Evolutionary conservation across 345 rosid species (phyloP).

Genomic region (Aurinia saxatilis): DNA sequence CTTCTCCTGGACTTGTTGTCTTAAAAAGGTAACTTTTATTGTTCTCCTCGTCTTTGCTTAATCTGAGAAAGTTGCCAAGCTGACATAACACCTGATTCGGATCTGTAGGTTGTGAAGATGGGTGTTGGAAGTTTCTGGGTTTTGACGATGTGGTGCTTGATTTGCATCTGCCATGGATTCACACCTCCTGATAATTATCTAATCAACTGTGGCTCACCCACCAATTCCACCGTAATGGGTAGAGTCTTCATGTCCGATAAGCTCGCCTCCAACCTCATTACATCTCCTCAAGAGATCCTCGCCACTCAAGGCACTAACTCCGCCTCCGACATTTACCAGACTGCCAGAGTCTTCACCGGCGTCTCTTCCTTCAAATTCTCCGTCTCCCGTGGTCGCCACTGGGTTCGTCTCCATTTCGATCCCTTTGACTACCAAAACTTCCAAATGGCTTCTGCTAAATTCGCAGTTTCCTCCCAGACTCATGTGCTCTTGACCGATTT

Average conservation of each 20-base stretch:
- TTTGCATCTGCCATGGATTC: slow-evolving; percentile 49
- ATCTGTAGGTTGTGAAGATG: slow-evolving; percentile 31
- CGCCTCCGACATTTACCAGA: slow-evolving; percentile 53
- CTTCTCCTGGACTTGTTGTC: slow-evolving; percentile 14
- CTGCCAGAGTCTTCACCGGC: slow-evolving; percentile 62
- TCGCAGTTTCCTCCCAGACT: slow-evolving; percentile 48
- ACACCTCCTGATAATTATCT: slow-evolving; percentile 66
- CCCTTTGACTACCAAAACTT: slow-evolving; percentile 50
- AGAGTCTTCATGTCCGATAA: slow-evolving; percentile 71
- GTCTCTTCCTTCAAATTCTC: slow-evolving; percentile 61
- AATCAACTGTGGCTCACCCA: slow-evolving; percentile 74
- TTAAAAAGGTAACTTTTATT: background rate
- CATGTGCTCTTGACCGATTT: slow-evolving; percentile 54
- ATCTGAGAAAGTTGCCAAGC: background rate
- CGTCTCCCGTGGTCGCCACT: slow-evolving; percentile 65
- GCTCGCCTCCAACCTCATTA: slow-evolving; percentile 48
- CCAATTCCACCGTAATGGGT: slow-evolving; percentile 39
- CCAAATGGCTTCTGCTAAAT: slow-evolving; percentile 53
- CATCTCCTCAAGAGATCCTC: slow-evolving; percentile 41
- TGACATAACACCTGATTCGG: no score
- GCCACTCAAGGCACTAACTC: slow-evolving; percentile 23
- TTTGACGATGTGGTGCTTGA: slow-evolving; percentile 37
- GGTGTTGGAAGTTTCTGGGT: slow-evolving; percentile 30
- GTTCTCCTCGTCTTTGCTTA: no score
- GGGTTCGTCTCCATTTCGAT: slow-evolving; percentile 86